Base-by-base conservation (phyloP, 1,284 basidiomycete species). In the Rhodotorula sp. region DNA sequence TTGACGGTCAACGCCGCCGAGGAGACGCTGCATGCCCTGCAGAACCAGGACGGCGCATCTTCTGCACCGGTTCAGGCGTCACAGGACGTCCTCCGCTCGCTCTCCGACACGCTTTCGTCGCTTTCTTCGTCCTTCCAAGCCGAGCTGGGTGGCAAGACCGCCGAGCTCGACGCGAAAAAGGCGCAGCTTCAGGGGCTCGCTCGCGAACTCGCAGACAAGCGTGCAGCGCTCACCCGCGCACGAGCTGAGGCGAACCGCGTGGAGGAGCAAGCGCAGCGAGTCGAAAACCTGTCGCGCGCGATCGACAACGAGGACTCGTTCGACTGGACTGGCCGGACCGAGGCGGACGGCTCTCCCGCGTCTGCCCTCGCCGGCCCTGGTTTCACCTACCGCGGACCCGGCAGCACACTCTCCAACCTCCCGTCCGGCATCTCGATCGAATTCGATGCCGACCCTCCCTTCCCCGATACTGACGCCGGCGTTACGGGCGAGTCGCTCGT, bases 291-390 rank as follows among this genome's bases (percentile, higher is more conserved):
- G 30, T 87, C 91, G 76, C 87, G 87, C 44, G 90, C 91, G 0
- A 81, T 92, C n/a, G 79, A 80, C 19, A 87, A 89, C 15, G 91
- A 92, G 79, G 89, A 90, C 71, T 81, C 81, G 66, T 89, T 91
- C 74, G 92, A 94, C 79, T 95, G 92, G 92, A 91, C 91, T 0
- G 91, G 92, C 2, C 85, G 91, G n/a, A 87, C 86, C 2, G 86
- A 90, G 76, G 81, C 87, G 32, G 82, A 85, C 65, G 88, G 88
- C 11, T 82, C 82, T 32, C 74, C 79, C 1, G 68, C 61, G 17
- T n/a, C 36, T 46, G 84, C 3, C 80, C 82, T 54, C 81, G 83
- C 81, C 7, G 84, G 83, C 1, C 80, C 83, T 24, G 85, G 88
- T 2, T 92, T 92, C 81, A 84, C 84, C 70, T 86, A 85, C 80